Evolutionary conservation across 805 yeast species (phyloP).

Genomic region (Blastobotrys mokoenaii): DNA sequence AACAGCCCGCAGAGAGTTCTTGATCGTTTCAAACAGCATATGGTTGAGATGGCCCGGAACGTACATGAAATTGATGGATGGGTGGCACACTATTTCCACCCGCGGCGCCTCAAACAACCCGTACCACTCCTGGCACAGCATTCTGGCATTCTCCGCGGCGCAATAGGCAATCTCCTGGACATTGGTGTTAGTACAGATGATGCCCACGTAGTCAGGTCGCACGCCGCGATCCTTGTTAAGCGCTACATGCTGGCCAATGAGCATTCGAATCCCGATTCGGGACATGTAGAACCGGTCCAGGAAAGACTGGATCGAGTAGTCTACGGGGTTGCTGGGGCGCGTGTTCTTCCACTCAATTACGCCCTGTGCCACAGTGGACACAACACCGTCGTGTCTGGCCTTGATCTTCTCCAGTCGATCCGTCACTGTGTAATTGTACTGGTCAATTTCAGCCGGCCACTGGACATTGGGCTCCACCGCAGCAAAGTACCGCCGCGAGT

Average conservation of each 20-base stretch:
- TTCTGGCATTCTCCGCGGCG: conserved; percentile 84
- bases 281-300: conserved; percentile 84
- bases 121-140: conserved; percentile 85
- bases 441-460: conserved; percentile 69
- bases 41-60: conserved; percentile 91
- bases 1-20: conserved; percentile 81
- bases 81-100: conserved; percentile 68
- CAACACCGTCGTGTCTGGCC: conserved; percentile 85
- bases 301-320: conserved; percentile 68
- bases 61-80: conserved; percentile 74
- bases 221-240: conserved; percentile 56
- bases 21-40: conserved; percentile 81
- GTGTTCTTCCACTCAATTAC: conserved; percentile 79
- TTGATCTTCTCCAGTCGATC: conserved; percentile 64
- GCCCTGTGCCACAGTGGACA: conserved; percentile 85
- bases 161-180: conserved; percentile 77
- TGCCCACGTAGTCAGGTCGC: conserved; percentile 70
- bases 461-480: conserved; percentile 44
- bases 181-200: conserved; percentile 77
- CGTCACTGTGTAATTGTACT: conserved; percentile 60
- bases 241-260: conserved; percentile 90
- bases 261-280: conserved; percentile 85
- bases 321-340: conserved; percentile 41
- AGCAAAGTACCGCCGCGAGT: conserved; percentile 39
- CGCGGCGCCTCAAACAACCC: conserved; percentile 81